A percentile compares a stretch with the other conserved stretches of the same genome.
These are phyloP conservation scores for Boletus reticuloceps DNA, from an alignment of 768 basidiomycete genomes.

Conservation along the genomic window DNA sequence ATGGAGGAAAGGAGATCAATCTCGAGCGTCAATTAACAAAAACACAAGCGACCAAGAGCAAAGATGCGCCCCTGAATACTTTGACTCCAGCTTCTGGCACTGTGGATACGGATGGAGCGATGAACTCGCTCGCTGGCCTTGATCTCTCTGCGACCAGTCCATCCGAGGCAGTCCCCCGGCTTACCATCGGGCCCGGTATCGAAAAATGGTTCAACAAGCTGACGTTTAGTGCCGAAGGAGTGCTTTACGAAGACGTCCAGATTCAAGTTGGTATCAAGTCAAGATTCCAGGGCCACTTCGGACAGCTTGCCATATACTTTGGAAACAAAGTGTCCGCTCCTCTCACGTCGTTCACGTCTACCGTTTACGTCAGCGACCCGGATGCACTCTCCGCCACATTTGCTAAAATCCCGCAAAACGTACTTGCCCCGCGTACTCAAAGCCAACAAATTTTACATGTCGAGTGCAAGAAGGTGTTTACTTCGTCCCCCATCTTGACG, in stretches of 20 bases:
- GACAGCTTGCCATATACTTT: slow-evolving; percentile 90
- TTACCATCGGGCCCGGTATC: slow-evolving; percentile 67
- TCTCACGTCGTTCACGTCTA: slow-evolving; percentile 89
- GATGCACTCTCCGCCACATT: slow-evolving; percentile 81
- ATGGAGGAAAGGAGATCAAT: slow-evolving; percentile 92
- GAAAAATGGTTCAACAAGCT: slow-evolving; percentile 91
- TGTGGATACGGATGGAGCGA: slow-evolving; percentile 50
- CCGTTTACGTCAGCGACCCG: slow-evolving; percentile 67
- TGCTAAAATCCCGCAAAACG: slow-evolving; percentile 85
- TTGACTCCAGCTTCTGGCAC: slow-evolving; percentile 36
- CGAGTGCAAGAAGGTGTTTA: slow-evolving; percentile 90
- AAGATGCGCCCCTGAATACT: slow-evolving; percentile 34
- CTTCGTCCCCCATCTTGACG: slow-evolving; percentile 70
- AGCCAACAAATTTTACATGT: slow-evolving; percentile 91
- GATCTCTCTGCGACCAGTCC: slow-evolving; percentile 48
- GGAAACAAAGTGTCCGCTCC: slow-evolving; percentile 92
- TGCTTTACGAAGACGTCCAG: slow-evolving; percentile 94
- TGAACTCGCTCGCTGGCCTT: slow-evolving; percentile 80
- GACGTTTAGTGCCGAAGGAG: slow-evolving; percentile 75
- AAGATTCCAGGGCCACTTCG: slow-evolving; percentile 91
- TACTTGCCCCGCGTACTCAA: slow-evolving; percentile 79
- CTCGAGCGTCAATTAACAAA: slow-evolving; percentile 66
- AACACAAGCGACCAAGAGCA: slow-evolving; percentile 43
- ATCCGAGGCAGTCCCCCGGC: slow-evolving; percentile 40
- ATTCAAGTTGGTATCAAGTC: slow-evolving; percentile 96